Evolutionary conservation across 257 asterid genomes (phyloP), one percentile per base, ranked within the genome.

Genomic region (Fraxinus americana): DNA sequence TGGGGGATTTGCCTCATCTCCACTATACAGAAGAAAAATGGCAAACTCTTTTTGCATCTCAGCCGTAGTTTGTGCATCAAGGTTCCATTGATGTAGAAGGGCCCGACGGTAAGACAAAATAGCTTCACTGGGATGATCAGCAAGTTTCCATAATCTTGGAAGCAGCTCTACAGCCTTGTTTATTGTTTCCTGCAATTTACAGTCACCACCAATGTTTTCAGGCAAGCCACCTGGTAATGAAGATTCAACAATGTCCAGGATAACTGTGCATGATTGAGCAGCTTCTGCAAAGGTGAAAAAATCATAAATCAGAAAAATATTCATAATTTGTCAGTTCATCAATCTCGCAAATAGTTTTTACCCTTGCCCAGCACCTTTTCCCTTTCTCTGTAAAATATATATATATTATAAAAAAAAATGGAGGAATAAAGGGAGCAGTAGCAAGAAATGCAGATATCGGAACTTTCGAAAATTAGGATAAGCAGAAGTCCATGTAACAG

Each of bases 211-310:
- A 85, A 90, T 86, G 85, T 87, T 91, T 90, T 89, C 94, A 83
- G 98, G 99, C 89, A 91, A 87, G 74, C 93, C 96, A 81, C 81
- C 93, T 76, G 98, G 99, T 81, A 90, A 88, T 86, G 99, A 84
- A 75, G 97, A 88, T 85, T 95, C 99, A 79, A 93, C 87, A 73
- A 90, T 86, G 84, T 93, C 99, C 94, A 95, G 89, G 86, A 95
- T 90, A 86, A 89, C 83, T 79, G 92, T 82, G 91, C 99, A 95
- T 80, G 98, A 90, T 84, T 86, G 97, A 83, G 99, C 99, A 89
- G 99, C 96, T 83, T 95, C 99, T 95, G 99, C 92, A 83, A 84
- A 88, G 76, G 83, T 76, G 82, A 83, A 41, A 81, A 72, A 82
- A 83, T 79, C 73, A 73, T 45, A 65, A 67, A 75, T 84, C 85